Percentiles rank a stretch among this genome's conserved stretches.
phyloP scores from a whole-genome alignment of 2,329 filamentous ascomycete genomes.

The Ceratocystis harringtonii region DNA sequence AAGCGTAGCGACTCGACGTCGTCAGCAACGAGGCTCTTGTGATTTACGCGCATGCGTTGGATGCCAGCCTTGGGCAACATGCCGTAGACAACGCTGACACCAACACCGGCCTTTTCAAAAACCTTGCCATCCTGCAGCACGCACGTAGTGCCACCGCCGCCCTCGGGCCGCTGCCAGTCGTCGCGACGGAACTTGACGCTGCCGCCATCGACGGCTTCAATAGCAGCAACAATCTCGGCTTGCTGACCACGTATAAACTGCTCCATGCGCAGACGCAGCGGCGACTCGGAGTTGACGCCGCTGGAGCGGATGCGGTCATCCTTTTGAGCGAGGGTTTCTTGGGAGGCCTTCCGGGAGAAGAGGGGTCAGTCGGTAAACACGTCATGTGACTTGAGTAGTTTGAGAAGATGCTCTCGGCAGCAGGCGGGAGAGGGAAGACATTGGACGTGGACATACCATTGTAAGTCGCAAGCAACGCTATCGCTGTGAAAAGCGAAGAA shows the following conservation, averaged over 20 bases:
- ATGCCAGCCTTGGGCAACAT: constrained; percentile 76
- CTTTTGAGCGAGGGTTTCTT: constrained; percentile 37
- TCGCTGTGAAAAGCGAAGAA: too few species aligned
- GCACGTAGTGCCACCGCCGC: constrained; percentile 85
- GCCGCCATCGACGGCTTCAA: constrained; percentile 66
- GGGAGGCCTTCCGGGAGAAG: not conserved
- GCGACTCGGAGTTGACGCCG: constrained; percentile 59
- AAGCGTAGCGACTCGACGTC: constrained; percentile 76
- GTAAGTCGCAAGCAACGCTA: not conserved
- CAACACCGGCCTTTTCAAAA: constrained; percentile 95
- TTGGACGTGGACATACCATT: not conserved
- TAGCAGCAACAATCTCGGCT: constrained; percentile 65
- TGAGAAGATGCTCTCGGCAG: not conserved
- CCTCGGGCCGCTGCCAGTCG: constrained; percentile 73
- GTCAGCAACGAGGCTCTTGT: constrained; percentile 64
- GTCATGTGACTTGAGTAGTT: not conserved
- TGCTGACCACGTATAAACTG: constrained; percentile 90
- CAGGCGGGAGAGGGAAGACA: not conserved
- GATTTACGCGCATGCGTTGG: constrained; percentile 82
- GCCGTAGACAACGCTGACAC: constrained; percentile 89
- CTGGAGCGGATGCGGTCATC: constrained; percentile 58
- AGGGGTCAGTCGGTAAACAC: constrained; percentile 6
- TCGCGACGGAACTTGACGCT: constrained; percentile 56
- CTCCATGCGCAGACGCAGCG: constrained; percentile 97
- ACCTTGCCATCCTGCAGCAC: constrained; percentile 92